phyloP scores from a whole-genome alignment of 257 asterid species.

The Ilex aquifolium region DNA sequence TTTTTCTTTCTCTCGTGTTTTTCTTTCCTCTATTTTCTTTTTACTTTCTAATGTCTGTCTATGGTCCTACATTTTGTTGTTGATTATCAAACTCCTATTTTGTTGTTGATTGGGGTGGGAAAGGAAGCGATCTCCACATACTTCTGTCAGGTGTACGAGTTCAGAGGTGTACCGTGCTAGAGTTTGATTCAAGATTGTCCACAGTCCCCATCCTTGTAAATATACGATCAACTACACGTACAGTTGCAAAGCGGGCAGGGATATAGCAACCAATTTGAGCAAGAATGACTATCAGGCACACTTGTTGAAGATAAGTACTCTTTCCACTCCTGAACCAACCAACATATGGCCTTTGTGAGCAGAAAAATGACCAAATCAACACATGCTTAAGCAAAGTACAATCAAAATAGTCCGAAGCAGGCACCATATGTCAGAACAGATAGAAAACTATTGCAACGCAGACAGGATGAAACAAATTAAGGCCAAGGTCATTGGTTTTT shows the following conservation, averaged over 20 bases:
- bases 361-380: conserved; percentile 11
- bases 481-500: no score
- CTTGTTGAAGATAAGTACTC: conserved; percentile 96
- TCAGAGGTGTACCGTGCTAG: conserved; percentile 68
- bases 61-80: no score
- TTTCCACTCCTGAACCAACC: conserved; percentile 81
- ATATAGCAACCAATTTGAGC: conserved; percentile 98
- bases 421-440: not conserved
- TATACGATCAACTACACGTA: conserved; percentile 85
- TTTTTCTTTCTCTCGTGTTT: no score
- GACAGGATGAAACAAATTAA: no score
- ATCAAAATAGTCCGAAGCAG: not conserved
- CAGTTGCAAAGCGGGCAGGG: conserved; percentile 86
- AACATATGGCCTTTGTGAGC: conserved; percentile 8
- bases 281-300: conserved; percentile 80
- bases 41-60: no score
- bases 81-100: not conserved
- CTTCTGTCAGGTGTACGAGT: conserved; percentile 4
- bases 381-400: not conserved
- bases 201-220: conserved; percentile 96
- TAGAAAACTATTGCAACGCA: no score
- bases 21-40: no score
- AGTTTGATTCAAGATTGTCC: conserved; percentile 90
- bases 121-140: conserved; percentile 7
- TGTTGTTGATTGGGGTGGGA: not conserved